Percentiles rank a stretch among this genome's conserved stretches.
Evolutionary conservation across 345 rosid species (phyloP).

Genomic region (Lagerstroemia speciosa): DNA sequence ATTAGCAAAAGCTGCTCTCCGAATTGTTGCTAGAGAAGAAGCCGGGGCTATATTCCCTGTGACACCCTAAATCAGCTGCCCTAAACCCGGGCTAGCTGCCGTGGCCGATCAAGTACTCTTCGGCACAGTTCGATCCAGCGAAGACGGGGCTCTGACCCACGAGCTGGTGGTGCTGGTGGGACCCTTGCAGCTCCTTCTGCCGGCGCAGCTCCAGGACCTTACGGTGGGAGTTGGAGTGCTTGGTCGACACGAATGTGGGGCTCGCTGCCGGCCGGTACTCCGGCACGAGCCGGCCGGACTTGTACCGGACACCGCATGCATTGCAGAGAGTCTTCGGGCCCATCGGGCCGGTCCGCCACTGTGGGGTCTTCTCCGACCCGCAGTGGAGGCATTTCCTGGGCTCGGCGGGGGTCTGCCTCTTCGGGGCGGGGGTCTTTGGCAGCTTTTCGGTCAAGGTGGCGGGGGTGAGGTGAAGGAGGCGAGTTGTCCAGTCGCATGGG

Average conservation of each 20-base stretch:
- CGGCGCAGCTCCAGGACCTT: constrained; percentile 69
- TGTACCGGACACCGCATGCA: too few species aligned
- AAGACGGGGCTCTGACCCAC: constrained; percentile 36
- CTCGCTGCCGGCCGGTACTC: too few species aligned
- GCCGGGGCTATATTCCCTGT: too few species aligned
- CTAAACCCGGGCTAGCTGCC: constrained; percentile 31
- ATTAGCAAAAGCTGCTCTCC: background rate
- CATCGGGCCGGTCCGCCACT: constrained; percentile 74
- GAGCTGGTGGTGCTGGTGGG: constrained; percentile 35
- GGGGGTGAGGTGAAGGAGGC: constrained; percentile 41
- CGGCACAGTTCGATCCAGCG: constrained; percentile 37
- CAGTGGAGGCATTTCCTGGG: constrained; percentile 55
- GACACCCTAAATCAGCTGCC: constrained; percentile 48
- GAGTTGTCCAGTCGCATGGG: constrained; percentile 65
- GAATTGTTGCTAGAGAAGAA: background rate
- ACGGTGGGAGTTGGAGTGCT: constrained; percentile 70
- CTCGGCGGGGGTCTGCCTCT: constrained; percentile 11
- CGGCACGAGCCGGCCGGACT: too few species aligned
- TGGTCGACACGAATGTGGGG: too few species aligned
- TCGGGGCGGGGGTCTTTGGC: background rate
- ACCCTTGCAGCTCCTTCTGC: constrained; percentile 43
- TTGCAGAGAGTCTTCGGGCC: constrained; percentile 79
- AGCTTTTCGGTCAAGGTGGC: background rate
- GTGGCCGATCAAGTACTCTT: constrained; percentile 42
- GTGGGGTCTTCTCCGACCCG: constrained; percentile 64